phyloP scores from a whole-genome alignment of 2,329 filamentous ascomycete species.

The Gnomoniopsis sp. region DNA sequence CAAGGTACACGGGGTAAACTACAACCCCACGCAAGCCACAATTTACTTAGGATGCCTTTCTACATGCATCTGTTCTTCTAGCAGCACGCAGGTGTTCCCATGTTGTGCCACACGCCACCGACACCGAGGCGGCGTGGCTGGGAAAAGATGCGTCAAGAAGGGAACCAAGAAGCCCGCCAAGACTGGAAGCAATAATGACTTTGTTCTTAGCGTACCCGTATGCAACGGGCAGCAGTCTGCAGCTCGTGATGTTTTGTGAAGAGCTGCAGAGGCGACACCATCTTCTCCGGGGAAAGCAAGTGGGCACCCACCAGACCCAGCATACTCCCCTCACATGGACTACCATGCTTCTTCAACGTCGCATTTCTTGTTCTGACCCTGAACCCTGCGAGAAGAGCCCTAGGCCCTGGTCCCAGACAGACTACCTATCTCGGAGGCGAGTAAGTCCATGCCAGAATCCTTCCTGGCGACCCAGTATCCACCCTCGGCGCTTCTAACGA shows the following conservation, averaged over 20 bases:
- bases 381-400: not conserved
- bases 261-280: constrained; percentile 16
- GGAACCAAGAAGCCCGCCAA: not conserved
- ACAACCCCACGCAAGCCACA: constrained; percentile 15
- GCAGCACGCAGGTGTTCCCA: not conserved
- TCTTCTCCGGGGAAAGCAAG: constrained; percentile 11
- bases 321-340: constrained; percentile 12
- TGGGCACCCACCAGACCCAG: not conserved
- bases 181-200: not conserved
- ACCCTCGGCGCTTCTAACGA: constrained; percentile 15
- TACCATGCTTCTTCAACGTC: constrained; percentile 13
- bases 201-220: not conserved
- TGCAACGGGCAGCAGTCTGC: constrained; percentile 3
- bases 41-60: not conserved
- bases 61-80: constrained; percentile 10
- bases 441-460: constrained; percentile 10
- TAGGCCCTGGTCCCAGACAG: not conserved
- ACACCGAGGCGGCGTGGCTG: not conserved
- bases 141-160: not conserved
- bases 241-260: constrained; percentile 15
- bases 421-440: constrained; percentile 3
- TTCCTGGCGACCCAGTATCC: constrained; percentile 7
- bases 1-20: not conserved
- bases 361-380: constrained; percentile 6
- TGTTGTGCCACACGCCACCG: constrained; percentile 1